Conservation (phyloP, 2,329 filamentous ascomycete species). For the Xylariales sp. region DNA sequence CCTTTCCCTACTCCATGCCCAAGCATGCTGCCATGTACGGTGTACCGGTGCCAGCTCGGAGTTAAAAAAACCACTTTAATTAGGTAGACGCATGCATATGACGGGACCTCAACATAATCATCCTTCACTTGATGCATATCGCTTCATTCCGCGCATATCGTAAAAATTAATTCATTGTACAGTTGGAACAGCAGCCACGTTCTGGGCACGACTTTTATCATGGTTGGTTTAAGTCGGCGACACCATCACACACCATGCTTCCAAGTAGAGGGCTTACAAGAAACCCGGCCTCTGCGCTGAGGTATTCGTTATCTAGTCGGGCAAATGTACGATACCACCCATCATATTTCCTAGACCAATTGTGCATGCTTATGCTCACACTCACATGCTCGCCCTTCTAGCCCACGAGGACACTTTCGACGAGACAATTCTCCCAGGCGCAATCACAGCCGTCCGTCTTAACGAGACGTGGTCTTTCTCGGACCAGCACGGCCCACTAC, state of each 20-base stretch:
- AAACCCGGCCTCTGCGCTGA: conserved; percentile 57
- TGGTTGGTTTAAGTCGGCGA: neutral
- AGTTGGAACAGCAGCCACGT: neutral
- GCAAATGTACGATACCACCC: conserved; percentile 47
- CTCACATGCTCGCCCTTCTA: conserved; percentile 33
- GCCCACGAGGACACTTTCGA: conserved; percentile 37
- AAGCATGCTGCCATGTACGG: too few relatives aligned
- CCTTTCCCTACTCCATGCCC: too few relatives aligned
- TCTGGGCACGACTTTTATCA: neutral
- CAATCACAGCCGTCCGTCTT: conserved; percentile 39
- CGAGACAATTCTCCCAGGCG: conserved; percentile 44
- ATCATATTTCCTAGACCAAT: neutral
- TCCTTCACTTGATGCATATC: conserved; percentile 19
- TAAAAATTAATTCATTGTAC: conserved; percentile 33
- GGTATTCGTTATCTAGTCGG: conserved; percentile 45
- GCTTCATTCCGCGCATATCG: conserved; percentile 8
- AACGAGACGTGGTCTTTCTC: conserved; percentile 40
- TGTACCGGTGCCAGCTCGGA: too few relatives aligned
- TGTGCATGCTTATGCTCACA: neutral
- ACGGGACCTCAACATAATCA: too few relatives aligned
- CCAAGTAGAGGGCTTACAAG: conserved; percentile 64
- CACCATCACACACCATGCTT: conserved; percentile 58
- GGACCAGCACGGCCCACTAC: conserved; percentile 30
- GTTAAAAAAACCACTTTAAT: too few relatives aligned
- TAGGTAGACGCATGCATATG: too few relatives aligned